phyloP scores from a whole-genome alignment of 805 yeast genomes.

The Spathaspora sp. region DNA sequence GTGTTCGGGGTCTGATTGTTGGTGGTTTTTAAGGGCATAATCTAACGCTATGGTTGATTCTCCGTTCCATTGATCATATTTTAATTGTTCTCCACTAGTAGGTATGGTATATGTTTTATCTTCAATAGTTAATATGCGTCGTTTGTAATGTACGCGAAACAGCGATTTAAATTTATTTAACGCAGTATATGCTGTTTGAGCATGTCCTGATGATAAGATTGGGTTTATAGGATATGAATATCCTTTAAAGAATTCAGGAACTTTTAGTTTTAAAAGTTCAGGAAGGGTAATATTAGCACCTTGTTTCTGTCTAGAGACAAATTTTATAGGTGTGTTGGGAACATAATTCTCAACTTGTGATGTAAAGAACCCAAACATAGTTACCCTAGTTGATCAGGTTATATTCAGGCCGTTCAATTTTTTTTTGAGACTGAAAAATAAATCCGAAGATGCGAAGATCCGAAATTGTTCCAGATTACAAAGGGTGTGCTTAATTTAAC shows the following conservation, averaged over 20 bases:
- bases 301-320: constrained; percentile 7
- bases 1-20: constrained; percentile 15
- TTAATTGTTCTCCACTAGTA: constrained; percentile 21
- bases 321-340: constrained; percentile 21
- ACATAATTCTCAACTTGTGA: constrained; percentile 21
- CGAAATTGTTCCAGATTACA: background rate
- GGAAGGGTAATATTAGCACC: constrained; percentile 14
- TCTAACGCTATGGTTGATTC: constrained; percentile 48
- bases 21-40: constrained; percentile 27
- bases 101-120: constrained; percentile 20
- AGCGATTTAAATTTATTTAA: constrained; percentile 37
- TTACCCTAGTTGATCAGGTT: background rate
- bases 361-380: constrained; percentile 12
- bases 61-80: constrained; percentile 40
- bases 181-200: constrained; percentile 49
- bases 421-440: background rate
- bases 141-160: constrained; percentile 43
- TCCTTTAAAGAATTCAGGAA: constrained; percentile 39
- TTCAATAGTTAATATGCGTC: constrained; percentile 36
- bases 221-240: constrained; percentile 44
- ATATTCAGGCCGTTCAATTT: too few species aligned
- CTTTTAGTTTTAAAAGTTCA: constrained; percentile 31
- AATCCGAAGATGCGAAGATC: background rate
- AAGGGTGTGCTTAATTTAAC: background rate
- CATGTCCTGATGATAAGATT: constrained; percentile 42